These are phyloP conservation scores for Dothideomycetes sp. DNA, from an alignment of 2,329 filamentous ascomycete genomes.

Conservation along the genomic window DNA sequence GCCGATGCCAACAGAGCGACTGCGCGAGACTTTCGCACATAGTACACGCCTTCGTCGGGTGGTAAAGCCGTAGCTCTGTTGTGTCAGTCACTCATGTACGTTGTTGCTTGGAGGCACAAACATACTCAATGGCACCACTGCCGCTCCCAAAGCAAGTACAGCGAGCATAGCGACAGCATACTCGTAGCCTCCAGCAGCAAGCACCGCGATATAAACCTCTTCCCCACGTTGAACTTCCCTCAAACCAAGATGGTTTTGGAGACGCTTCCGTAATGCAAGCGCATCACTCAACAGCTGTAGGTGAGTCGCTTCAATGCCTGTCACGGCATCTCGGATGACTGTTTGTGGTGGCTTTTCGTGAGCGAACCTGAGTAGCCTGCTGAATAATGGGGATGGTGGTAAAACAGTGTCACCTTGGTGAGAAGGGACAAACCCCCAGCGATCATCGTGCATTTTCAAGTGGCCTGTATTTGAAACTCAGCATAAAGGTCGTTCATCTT, in stretches of 20 bases:
- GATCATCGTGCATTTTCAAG: slow-evolving; percentile 31
- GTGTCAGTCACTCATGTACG: too few species aligned
- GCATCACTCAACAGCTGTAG: slow-evolving; percentile 34
- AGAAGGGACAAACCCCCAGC: slow-evolving; percentile 8
- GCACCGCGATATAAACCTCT: slow-evolving; percentile 33
- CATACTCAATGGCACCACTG: slow-evolving; percentile 32
- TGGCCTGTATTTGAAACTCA: too few species aligned
- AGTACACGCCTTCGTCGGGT: slow-evolving; percentile 34
- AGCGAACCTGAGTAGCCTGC: slow-evolving; percentile 29
- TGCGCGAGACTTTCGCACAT: slow-evolving; percentile 28
- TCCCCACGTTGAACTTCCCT: slow-evolving; percentile 21
- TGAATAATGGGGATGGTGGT: slow-evolving; percentile 26
- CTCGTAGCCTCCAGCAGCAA: slow-evolving; percentile 37
- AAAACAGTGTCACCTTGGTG: slow-evolving; percentile 16
- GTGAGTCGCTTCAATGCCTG: slow-evolving; percentile 26
- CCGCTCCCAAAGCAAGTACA: slow-evolving; percentile 35
- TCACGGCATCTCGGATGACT: slow-evolving; percentile 29
- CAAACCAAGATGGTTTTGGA: slow-evolving; percentile 21
- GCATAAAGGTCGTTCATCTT: too few species aligned
- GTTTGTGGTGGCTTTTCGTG: slow-evolving; percentile 22
- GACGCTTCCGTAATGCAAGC: slow-evolving; percentile 28
- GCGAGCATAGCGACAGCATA: slow-evolving; percentile 38
- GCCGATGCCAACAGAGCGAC: slow-evolving; percentile 28
- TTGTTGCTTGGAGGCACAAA: too few species aligned
- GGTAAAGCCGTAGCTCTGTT: slow-evolving; percentile 24